These are phyloP conservation scores for Clarireedia hainanense DNA, from an alignment of 2,329 filamentous ascomycete species.

Conservation along the genomic window DNA sequence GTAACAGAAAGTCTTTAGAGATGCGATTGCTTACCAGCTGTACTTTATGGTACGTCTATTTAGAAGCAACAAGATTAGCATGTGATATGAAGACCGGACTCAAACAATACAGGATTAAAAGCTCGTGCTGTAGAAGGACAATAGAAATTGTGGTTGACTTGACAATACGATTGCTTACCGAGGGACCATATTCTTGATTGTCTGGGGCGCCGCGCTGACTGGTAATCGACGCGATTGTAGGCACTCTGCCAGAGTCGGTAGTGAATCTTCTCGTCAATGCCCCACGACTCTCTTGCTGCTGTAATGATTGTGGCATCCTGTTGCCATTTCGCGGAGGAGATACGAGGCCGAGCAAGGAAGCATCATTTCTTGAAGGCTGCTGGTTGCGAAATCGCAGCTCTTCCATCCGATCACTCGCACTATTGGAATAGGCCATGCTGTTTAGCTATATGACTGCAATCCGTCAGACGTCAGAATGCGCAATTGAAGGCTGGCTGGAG, in stretches of 20 bases:
- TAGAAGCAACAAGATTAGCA: constrained; percentile 15
- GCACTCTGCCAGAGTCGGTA: constrained; percentile 78
- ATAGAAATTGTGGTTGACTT: constrained; percentile 14
- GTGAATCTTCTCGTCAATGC: constrained; percentile 88
- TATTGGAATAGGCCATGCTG: constrained; percentile 57
- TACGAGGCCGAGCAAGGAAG: constrained; percentile 65
- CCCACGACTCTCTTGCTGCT: constrained; percentile 61
- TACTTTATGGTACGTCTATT: constrained; percentile 60
- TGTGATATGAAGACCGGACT: background rate
- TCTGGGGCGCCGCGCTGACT: constrained; percentile 24
- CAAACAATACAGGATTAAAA: too few species aligned
- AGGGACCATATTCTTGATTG: constrained; percentile 27
- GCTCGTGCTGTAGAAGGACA: constrained; percentile 5
- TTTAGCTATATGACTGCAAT: constrained; percentile 22
- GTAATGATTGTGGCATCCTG: constrained; percentile 50
- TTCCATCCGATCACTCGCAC: constrained; percentile 62
- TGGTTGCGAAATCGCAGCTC: constrained; percentile 72
- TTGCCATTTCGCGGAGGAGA: constrained; percentile 68
- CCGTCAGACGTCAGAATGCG: constrained; percentile 16
- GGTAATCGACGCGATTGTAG: constrained; percentile 51
- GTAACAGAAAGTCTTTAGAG: background rate
- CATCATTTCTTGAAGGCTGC: constrained; percentile 70
- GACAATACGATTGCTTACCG: constrained; percentile 24
- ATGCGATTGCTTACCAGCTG: constrained; percentile 57
- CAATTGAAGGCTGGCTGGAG: constrained; percentile 10